Evolutionary conservation across 2,329 filamentous ascomycete genomes (phyloP).

Genomic region (Cytospora leucostoma): DNA sequence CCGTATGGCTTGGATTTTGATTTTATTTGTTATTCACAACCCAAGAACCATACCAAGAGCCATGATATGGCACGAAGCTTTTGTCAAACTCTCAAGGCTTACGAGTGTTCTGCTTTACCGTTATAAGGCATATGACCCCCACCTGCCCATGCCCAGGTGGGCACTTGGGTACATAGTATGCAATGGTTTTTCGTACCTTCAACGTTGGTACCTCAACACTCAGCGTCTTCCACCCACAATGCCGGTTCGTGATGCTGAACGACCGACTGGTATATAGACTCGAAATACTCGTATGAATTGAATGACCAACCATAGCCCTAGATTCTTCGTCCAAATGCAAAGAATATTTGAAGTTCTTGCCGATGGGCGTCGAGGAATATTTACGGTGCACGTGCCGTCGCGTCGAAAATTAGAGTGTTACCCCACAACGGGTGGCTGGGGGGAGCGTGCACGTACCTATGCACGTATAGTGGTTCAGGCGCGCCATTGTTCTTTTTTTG

Average conservation of each 20-base stretch:
- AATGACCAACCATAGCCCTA: not conserved
- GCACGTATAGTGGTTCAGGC: not conserved
- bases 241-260: not conserved
- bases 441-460: not conserved
- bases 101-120: too few species aligned
- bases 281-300: not conserved
- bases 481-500: slow-evolving; percentile 6
- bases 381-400: slow-evolving; percentile 4
- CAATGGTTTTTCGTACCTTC: too few species aligned
- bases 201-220: not conserved
- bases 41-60: too few species aligned
- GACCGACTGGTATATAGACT: not conserved
- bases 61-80: too few species aligned
- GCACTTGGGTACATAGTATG: too few species aligned
- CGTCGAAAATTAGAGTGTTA: not conserved
- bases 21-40: not conserved
- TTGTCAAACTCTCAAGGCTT: too few species aligned
- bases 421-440: slow-evolving; percentile 4
- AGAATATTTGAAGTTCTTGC: not conserved
- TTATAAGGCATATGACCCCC: too few species aligned
- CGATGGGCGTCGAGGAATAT: not conserved
- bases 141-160: too few species aligned
- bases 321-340: too few species aligned
- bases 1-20: not conserved
- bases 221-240: not conserved